Evolutionary conservation across 1,139 yeast genomes (phyloP).

Genomic region (Scheffersomyces lignicola): DNA sequence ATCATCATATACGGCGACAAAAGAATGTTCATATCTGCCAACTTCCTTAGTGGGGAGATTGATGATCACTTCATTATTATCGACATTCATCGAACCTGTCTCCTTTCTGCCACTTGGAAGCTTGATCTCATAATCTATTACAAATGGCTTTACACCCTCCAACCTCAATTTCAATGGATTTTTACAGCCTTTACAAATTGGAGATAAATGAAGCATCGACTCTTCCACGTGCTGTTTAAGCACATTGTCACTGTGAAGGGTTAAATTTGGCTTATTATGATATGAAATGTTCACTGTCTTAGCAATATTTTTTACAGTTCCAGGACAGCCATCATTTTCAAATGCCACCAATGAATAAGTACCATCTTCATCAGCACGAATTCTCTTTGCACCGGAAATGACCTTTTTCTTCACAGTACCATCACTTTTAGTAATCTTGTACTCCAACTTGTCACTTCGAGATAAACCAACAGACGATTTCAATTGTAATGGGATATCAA

Average conservation of each 20-base stretch:
- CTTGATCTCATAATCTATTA: conserved; percentile 63
- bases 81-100: conserved; percentile 31
- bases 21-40: conserved; percentile 64
- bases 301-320: conserved; percentile 42
- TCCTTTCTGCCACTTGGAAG: conserved; percentile 57
- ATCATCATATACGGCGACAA: conserved; percentile 66
- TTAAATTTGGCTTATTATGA: conserved; percentile 57
- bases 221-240: conserved; percentile 21
- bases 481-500: conserved; percentile 57
- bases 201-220: conserved; percentile 22
- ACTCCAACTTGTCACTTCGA: conserved; percentile 26
- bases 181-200: conserved; percentile 35
- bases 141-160: conserved; percentile 72
- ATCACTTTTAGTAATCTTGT: conserved; percentile 18
- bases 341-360: conserved; percentile 58
- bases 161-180: conserved; percentile 27
- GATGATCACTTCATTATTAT: conserved; percentile 23
- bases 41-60: conserved; percentile 34
- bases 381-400: conserved; percentile 6
- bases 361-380: conserved; percentile 56
- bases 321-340: conserved; percentile 68
- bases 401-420: conserved; percentile 6
- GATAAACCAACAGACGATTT: conserved; percentile 30
- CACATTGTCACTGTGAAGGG: conserved; percentile 20
- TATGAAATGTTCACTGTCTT: conserved; percentile 46